Evolutionary conservation across 371 early-diverging fungal genomes (phyloP), one percentile per base, ranked within the genome.

Genomic region (Ordospora pajunii): DNA sequence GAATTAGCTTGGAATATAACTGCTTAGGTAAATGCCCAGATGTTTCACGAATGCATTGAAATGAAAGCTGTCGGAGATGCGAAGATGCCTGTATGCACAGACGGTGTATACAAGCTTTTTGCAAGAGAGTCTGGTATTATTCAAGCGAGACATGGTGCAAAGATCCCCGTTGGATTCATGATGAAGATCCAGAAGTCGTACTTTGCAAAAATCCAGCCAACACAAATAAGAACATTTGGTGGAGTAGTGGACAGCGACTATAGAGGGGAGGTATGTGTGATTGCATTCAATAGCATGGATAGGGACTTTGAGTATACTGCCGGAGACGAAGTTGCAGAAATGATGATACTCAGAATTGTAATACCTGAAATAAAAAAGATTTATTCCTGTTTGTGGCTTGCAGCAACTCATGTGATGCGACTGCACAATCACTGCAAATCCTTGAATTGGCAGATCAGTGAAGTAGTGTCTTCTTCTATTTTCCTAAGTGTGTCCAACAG

Each of bases 221-320:
- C 37, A 14, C 48, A 12, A 17, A 51, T 80, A 44, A 68, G 71
- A 37, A 63, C 75, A 10, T 45, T 84, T 17, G 84, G 78, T 17
- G 84, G 84, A 0, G 75, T 84, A 23, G 75, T 84, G 14, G 84
- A 84, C 62, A 44, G 69, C 40, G 84, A 84, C 62, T 84, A 82
- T 63, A 70, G 84, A 58, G 84, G 84, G 23, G 79, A 81, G 63
- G 25, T 81, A 10, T 51, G 48, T 50, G 77, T 81, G 25, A 45
- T 84, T n/a, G 68, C 78, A 22, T 77, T 27, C 19, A 79, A 76
- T 58, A 58, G 70, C 14, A 46, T 67, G 1, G 46, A 73, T 4
- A 19, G 0, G 12, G 46, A 52, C 1, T 71, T 83, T 67, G 48
- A 11, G 17, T 74, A 73, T 71, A 42, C 62, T 58, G 66, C 66